phyloP scores from a whole-genome alignment of 176 grass and related monocot genomes.

The Avena insularis region DNA sequence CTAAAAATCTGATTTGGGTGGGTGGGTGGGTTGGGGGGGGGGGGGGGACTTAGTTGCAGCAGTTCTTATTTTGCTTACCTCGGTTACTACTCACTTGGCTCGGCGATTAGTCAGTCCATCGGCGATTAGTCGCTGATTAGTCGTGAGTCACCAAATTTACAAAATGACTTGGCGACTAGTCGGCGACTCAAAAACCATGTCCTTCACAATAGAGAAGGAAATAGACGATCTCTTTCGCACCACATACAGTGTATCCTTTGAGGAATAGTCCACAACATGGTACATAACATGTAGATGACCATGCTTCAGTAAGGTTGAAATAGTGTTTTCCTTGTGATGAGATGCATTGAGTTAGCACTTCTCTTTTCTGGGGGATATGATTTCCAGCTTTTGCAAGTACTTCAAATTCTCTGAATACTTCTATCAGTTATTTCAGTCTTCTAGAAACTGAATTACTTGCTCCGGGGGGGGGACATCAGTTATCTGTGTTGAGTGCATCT shows the following conservation, averaged over 20 bases:
- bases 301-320: background rate
- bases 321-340: conserved; percentile 9
- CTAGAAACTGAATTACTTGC: conserved; percentile 13
- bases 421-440: conserved; percentile 33
- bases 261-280: background rate
- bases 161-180: too few relatives aligned
- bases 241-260: conserved; percentile 3
- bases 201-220: background rate
- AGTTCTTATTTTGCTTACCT: background rate
- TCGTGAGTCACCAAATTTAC: too few relatives aligned
- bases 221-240: background rate
- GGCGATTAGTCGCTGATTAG: too few relatives aligned
- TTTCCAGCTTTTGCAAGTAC: conserved; percentile 5
- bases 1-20: background rate
- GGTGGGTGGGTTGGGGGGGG: too few relatives aligned
- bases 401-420: conserved; percentile 8
- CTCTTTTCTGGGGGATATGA: background rate
- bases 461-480: background rate
- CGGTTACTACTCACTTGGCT: background rate
- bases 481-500: conserved; percentile 12
- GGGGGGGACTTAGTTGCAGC: background rate
- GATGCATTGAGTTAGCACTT: conserved; percentile 20
- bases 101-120: too few relatives aligned
- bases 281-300: background rate
- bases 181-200: too few relatives aligned